Evolutionary conservation across 345 rosid species (phyloP).

Genomic region (Dimocarpus longan): DNA sequence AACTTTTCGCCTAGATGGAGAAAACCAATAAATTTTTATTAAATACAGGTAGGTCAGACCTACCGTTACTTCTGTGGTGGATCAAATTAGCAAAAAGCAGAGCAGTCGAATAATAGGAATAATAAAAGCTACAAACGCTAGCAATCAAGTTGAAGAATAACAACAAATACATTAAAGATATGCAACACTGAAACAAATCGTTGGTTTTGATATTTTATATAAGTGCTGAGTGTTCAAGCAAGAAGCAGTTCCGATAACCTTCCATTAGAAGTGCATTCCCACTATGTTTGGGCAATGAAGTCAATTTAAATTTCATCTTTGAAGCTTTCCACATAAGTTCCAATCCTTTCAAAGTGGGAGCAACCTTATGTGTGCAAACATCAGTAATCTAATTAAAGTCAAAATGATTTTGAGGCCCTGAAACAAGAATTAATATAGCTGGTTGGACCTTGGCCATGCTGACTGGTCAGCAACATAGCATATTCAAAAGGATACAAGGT

Average conservation of each 20-base stretch:
- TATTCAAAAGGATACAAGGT: background rate
- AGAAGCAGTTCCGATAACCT: background rate
- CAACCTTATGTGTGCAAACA: background rate
- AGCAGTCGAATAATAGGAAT: background rate
- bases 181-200: background rate
- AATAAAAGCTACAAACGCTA: constrained; percentile 7
- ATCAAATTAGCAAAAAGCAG: constrained; percentile 5
- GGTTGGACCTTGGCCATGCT: background rate
- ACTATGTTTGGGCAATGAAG: background rate
- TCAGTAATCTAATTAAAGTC: background rate
- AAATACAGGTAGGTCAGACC: background rate
- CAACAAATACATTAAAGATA: background rate
- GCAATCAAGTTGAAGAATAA: background rate
- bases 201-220: background rate
- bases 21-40: background rate
- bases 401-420: background rate
- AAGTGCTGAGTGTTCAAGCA: background rate
- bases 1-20: constrained; percentile 63
- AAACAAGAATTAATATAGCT: background rate
- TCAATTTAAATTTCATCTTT: background rate
- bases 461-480: background rate
- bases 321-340: background rate
- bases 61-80: background rate
- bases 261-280: constrained; percentile 7
- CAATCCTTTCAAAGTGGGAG: background rate